These are phyloP conservation scores for Xylariales sp. DNA, from an alignment of 2,329 filamentous ascomycete genomes.

Conservation along the genomic window DNA sequence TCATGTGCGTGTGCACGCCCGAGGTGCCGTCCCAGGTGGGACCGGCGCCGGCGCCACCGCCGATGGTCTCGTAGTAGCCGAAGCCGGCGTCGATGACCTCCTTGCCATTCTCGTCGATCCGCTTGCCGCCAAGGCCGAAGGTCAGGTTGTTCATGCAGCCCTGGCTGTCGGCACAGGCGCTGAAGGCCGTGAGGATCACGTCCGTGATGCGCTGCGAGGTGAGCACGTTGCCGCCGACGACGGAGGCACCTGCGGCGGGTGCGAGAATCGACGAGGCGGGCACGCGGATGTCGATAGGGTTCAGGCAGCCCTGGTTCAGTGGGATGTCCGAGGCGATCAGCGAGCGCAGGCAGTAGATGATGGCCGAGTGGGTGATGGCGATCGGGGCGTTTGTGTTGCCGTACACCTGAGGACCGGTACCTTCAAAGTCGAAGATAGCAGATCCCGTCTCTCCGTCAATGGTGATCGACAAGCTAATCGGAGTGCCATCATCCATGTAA, in stretches of 20 bases:
- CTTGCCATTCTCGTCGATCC: slow-evolving; percentile 10
- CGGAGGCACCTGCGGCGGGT: slow-evolving; percentile 16
- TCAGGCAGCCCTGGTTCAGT: slow-evolving; percentile 68
- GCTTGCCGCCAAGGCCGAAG: slow-evolving; percentile 59
- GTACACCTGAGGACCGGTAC: slow-evolving; percentile 49
- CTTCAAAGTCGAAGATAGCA: slow-evolving; percentile 50
- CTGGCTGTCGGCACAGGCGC: slow-evolving; percentile 58
- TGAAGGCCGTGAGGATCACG: slow-evolving; percentile 15
- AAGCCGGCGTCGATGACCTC: slow-evolving; percentile 42
- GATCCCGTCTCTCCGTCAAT: slow-evolving; percentile 67
- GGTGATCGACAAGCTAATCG: slow-evolving; percentile 18
- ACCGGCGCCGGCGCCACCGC: slow-evolving; percentile 65
- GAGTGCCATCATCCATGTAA: slow-evolving; percentile 63
- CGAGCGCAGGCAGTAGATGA: slow-evolving; percentile 40
- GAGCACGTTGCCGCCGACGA: slow-evolving; percentile 13
- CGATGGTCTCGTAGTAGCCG: slow-evolving; percentile 76
- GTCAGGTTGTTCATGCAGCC: slow-evolving; percentile 77
- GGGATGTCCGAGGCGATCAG: slow-evolving; percentile 70
- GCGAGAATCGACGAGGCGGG: slow-evolving; percentile 24
- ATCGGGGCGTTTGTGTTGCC: slow-evolving; percentile 23
- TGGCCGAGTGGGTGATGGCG: slow-evolving; percentile 22
- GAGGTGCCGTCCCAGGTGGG: slow-evolving; percentile 61
- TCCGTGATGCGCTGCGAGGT: slow-evolving; percentile 16
- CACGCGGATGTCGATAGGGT: slow-evolving; percentile 13
- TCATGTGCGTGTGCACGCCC: slow-evolving; percentile 72